Conservation (phyloP, 371 early-diverging fungal species). For the Choanephora cucurbitarum region DNA sequence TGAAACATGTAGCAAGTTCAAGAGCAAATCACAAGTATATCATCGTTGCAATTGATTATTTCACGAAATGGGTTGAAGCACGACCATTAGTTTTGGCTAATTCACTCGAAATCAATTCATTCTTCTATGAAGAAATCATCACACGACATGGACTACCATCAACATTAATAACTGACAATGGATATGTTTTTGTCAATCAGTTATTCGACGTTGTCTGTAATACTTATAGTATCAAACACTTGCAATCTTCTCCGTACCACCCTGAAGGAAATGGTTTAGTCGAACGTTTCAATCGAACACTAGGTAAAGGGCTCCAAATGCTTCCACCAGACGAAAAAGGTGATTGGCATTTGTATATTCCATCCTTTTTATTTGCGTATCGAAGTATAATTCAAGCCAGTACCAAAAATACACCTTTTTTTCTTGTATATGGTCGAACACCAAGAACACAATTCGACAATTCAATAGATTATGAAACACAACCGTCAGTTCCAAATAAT, state of each 20-base stretch:
- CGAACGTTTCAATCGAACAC: neutral
- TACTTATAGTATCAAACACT: no score
- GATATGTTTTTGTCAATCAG: neutral
- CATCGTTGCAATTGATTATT: slow-evolving; percentile 24
- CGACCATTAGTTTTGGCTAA: neutral
- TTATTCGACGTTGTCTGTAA: neutral
- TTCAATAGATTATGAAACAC: no score
- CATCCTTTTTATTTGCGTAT: neutral
- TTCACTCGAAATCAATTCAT: neutral
- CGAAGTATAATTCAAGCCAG: neutral
- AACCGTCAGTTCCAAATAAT: no score
- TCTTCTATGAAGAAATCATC: neutral
- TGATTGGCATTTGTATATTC: slow-evolving; percentile 4
- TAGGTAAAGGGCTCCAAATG: neutral
- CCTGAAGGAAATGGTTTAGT: neutral
- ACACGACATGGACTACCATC: neutral
- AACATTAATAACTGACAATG: neutral
- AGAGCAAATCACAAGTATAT: slow-evolving; percentile 17
- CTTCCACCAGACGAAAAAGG: neutral
- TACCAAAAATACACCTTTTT: slow-evolving; percentile 1
- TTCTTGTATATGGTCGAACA: slow-evolving; percentile 1
- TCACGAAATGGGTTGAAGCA: slow-evolving; percentile 10
- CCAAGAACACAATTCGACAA: neutral
- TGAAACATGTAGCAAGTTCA: neutral
- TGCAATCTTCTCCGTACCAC: neutral